Base-by-base conservation (phyloP, 345 rosid genomes). In the Eucalyptus pauciflora region DNA sequence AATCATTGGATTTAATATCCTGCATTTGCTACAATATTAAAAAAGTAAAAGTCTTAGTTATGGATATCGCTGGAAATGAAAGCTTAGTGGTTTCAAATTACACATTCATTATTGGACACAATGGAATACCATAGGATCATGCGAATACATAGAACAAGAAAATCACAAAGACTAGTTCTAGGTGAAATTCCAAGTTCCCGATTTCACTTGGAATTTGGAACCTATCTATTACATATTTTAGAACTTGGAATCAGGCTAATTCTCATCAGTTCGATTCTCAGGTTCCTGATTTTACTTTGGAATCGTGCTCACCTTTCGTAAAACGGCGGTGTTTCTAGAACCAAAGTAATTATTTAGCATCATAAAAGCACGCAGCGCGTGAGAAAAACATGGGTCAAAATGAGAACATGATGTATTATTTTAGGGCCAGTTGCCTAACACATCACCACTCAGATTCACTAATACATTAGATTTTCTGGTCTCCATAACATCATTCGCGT, bases 121-220 rank as follows among this genome's bases (percentile, higher is more conserved):
- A 52, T 3, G 0, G 4, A 52, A 52, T 52, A 1, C 2, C 9
- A 4, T 18, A 1, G 4, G 0, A 51, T 51, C 56, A 8, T 18
- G 10, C 8, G 10, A 52, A 52, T 8, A 18, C 4, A 52, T 52
- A 52, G 58, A 18, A 52, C 24, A 8, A 1, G 10, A 52, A 52
- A 52, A 52, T 52, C 18, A 52, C 24, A 52, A 51, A 51, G 4
- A 51, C 56, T 17, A 17, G 3, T 51, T 51, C 8, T 3, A 51
- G 24, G 56, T 52, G 24, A 52, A 52, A 52, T 52, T 52, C 10
- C 4, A 52, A 1, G 10, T 52, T 52, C 24, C 1, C 0, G 1
- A 52, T 52, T 52, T 52, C 1, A 52, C 10, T 0, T 7, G 0
- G 2, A 52, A 52, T 2, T 52, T 52, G 24, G 2, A 52, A 18